Evolutionary conservation across 495 filamentous ascomycete species (phyloP).

Genomic region (Daldinia vernicosa): DNA sequence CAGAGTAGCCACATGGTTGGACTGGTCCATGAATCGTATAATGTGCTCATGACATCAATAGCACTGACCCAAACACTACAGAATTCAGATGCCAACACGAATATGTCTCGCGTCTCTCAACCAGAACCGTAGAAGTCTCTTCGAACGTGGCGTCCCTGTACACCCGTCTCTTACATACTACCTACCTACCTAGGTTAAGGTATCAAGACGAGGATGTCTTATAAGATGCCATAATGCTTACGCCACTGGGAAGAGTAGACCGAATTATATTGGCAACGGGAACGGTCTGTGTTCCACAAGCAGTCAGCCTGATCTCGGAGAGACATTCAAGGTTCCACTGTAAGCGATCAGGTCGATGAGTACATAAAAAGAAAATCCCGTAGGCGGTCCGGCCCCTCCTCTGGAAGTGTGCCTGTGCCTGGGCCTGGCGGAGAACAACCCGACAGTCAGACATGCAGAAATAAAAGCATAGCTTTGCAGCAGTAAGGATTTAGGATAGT

Average conservation of each 20-base stretch:
- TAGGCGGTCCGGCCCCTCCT: not conserved
- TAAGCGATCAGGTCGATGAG: slow-evolving; percentile 1
- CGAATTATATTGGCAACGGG: slow-evolving; percentile 19
- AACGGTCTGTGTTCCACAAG: slow-evolving; percentile 24
- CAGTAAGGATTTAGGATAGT: slow-evolving; percentile 5
- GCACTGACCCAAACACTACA: not conserved
- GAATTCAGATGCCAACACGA: not conserved
- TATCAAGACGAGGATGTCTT: not conserved
- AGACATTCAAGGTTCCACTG: not conserved
- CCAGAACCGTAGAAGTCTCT: not conserved
- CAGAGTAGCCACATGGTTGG: slow-evolving; percentile 5
- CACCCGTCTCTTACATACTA: not conserved
- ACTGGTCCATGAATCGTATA: slow-evolving; percentile 24
- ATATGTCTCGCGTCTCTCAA: not conserved
- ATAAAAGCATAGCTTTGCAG: slow-evolving; percentile 16
- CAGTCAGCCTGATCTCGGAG: slow-evolving; percentile 1
- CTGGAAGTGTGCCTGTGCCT: not conserved
- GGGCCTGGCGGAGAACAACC: slow-evolving; percentile 4
- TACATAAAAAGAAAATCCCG: slow-evolving; percentile 6
- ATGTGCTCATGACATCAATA: slow-evolving; percentile 25
- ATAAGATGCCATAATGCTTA: not conserved
- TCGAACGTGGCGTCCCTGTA: not conserved
- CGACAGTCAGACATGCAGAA: slow-evolving; percentile 7
- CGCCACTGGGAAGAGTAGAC: not conserved
- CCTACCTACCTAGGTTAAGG: not conserved